Base-by-base conservation (phyloP, 768 basidiomycete species). In the Pleurotus giganteus region DNA sequence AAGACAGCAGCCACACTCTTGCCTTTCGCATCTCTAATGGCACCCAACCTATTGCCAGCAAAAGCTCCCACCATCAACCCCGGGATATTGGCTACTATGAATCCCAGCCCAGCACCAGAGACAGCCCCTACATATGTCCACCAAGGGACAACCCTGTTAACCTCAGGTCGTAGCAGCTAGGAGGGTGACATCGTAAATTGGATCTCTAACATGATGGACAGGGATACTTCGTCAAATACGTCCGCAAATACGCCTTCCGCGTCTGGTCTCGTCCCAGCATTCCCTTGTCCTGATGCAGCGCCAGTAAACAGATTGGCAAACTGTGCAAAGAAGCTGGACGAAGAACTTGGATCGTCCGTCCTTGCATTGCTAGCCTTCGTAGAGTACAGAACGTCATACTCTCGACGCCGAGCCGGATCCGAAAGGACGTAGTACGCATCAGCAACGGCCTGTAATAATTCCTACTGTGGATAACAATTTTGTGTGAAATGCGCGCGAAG, bases 361-460 rank as follows among this genome's bases (percentile, higher is more conserved):
- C 72, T 80, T 60, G 85, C 82, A 29, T 73, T 65, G 15, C 67
- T 63, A 6, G 77, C 58, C 47, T 80, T 81, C 6, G 83, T 78
- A n/a, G 73, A 69, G 64, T 88, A 88, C 0, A 91, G 69, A 0
- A 60, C 59, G 60, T 92, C 91, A 59, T 92, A 92, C 69, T 92
- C 89, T 63, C 69, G 75, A 55, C 87, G 81, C 55, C 89, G 78
- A 39, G 78, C 76, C 3, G 85, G 70, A 69, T 97, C 92, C 2
- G 91, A 93, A 32, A 98, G 82, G 24, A 95, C 89, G 66, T 91
- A 97, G 72, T 96, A 96, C 15, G 94, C 94, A 69, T 97, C 94
- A 51, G 94, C 93, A 58, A 97, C 86, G 6, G 88, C 84, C 88
- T 89, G 65, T 1, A 46, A n/a, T 46, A 26, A 13, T n/a, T n/a